These are phyloP conservation scores for Ceratobasidium sp. DNA, from an alignment of 1,284 basidiomycete genomes.

Conservation along the genomic window DNA sequence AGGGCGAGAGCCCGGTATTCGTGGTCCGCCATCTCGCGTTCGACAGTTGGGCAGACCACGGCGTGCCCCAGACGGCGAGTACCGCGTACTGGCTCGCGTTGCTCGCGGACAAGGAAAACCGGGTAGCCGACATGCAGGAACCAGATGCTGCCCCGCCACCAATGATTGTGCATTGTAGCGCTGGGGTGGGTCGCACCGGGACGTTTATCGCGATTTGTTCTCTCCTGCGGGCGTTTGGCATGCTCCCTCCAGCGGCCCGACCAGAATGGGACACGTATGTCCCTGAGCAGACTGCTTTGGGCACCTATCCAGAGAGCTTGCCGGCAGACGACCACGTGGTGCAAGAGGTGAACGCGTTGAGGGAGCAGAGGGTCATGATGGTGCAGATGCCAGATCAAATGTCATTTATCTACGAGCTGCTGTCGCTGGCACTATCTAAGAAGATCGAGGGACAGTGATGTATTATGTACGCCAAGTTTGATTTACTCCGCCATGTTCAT, in stretches of 20 bases:
- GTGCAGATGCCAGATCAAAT: slow-evolving; percentile 80
- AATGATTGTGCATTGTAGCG: slow-evolving; percentile 81
- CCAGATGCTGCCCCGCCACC: slow-evolving; percentile 68
- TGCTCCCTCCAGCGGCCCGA: slow-evolving; percentile 23
- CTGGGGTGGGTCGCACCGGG: slow-evolving; percentile 62
- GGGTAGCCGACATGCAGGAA: slow-evolving; percentile 53
- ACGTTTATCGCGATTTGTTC: slow-evolving; percentile 74
- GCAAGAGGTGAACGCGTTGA: slow-evolving; percentile 78
- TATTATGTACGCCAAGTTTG: background rate
- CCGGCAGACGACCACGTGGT: slow-evolving; percentile 73
- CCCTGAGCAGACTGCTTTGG: slow-evolving; percentile 59
- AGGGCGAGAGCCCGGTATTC: slow-evolving; percentile 46
- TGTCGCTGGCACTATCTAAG: slow-evolving; percentile 59
- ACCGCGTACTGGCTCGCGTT: slow-evolving; percentile 44
- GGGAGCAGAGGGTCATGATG: slow-evolving; percentile 87
- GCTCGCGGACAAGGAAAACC: slow-evolving; percentile 50
- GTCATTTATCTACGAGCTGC: slow-evolving; percentile 73
- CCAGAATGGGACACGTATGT: slow-evolving; percentile 40
- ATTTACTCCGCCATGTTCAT: background rate
- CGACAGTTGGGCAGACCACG: slow-evolving; percentile 85
- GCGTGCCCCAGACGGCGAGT: slow-evolving; percentile 69
- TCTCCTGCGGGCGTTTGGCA: slow-evolving; percentile 66
- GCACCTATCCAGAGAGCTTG: slow-evolving; percentile 63
- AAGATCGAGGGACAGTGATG: slow-evolving; percentile 18
- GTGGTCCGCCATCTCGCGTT: slow-evolving; percentile 77